phyloP scores from a whole-genome alignment of 257 asterid species.

The Penstemon barbatus region DNA sequence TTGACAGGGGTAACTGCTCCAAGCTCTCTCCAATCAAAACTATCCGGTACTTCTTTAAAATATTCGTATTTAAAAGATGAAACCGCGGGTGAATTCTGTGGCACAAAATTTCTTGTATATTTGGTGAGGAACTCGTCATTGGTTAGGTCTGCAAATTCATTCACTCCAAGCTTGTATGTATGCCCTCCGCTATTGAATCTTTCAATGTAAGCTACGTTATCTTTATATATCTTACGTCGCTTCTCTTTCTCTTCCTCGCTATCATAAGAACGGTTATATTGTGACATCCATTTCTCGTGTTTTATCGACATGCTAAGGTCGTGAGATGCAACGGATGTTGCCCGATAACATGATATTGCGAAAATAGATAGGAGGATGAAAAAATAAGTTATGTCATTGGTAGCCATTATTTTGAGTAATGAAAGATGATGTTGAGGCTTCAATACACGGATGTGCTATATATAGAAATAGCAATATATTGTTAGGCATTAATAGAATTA shows the following conservation, averaged over 20 bases:
- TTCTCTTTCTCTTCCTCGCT: conserved; percentile 34
- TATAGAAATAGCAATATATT: background rate
- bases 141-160: conserved; percentile 45
- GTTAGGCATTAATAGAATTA: background rate
- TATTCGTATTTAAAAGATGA: conserved; percentile 18
- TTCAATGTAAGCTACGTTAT: conserved; percentile 37
- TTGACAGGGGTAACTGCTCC: conserved; percentile 34
- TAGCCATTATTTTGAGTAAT: conserved; percentile 8
- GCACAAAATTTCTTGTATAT: conserved; percentile 21
- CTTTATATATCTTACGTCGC: conserved; percentile 41
- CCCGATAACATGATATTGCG: conserved; percentile 15
- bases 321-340: background rate
- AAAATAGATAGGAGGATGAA: conserved; percentile 1
- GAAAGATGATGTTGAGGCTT: conserved; percentile 4
- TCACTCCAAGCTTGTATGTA: conserved; percentile 37
- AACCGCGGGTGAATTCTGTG: background rate
- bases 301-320: conserved; percentile 20
- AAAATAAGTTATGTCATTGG: background rate
- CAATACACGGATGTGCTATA: background rate
- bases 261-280: conserved; percentile 31
- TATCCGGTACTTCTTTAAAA: conserved; percentile 15
- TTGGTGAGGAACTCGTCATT: conserved; percentile 36
- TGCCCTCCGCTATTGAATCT: conserved; percentile 31
- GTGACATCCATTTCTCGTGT: conserved; percentile 42
- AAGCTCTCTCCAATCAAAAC: conserved; percentile 31